Conservation (phyloP, 495 filamentous ascomycete species). For the Cercophora scortea region DNA sequence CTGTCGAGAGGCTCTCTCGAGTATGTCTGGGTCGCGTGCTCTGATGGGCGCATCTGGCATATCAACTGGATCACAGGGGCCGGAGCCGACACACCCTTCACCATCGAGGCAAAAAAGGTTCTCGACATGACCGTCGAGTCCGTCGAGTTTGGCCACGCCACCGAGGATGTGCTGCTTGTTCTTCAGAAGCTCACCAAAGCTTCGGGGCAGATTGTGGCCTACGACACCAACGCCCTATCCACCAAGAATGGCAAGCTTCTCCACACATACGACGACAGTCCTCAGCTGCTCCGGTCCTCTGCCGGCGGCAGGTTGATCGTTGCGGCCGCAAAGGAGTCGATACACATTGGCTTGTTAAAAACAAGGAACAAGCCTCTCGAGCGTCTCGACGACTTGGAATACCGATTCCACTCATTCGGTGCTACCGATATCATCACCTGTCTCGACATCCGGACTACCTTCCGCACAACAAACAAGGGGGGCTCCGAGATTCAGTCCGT, state of each 20-base stretch:
- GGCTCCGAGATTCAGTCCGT: slow-evolving; percentile 31
- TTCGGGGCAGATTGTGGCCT: slow-evolving; percentile 34
- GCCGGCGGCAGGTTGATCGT: slow-evolving; percentile 25
- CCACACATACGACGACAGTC: slow-evolving; percentile 22
- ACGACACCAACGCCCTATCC: slow-evolving; percentile 20
- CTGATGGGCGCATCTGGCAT: slow-evolving; percentile 53
- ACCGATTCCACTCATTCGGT: slow-evolving; percentile 42
- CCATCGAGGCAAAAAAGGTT: slow-evolving; percentile 28
- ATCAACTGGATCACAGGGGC: slow-evolving; percentile 70
- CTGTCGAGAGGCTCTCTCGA: slow-evolving; percentile 52
- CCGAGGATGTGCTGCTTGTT: slow-evolving; percentile 37
- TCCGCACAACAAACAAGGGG: slow-evolving; percentile 23
- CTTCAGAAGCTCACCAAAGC: slow-evolving; percentile 20
- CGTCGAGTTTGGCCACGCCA: slow-evolving; percentile 25
- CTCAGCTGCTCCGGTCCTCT: slow-evolving; percentile 24
- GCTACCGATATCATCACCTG: slow-evolving; percentile 49
- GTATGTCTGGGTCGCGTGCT: slow-evolving; percentile 62
- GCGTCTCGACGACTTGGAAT: slow-evolving; percentile 30
- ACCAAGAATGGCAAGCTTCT: slow-evolving; percentile 17
- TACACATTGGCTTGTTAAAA: slow-evolving; percentile 31
- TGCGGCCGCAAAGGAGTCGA: slow-evolving; percentile 26
- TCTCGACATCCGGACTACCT: slow-evolving; percentile 41
- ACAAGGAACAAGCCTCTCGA: slow-evolving; percentile 1
- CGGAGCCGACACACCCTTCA: slow-evolving; percentile 29
- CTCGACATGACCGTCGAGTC: slow-evolving; percentile 37